Conservation (phyloP, 345 rosid genomes). For the Pistacia vera region DNA sequence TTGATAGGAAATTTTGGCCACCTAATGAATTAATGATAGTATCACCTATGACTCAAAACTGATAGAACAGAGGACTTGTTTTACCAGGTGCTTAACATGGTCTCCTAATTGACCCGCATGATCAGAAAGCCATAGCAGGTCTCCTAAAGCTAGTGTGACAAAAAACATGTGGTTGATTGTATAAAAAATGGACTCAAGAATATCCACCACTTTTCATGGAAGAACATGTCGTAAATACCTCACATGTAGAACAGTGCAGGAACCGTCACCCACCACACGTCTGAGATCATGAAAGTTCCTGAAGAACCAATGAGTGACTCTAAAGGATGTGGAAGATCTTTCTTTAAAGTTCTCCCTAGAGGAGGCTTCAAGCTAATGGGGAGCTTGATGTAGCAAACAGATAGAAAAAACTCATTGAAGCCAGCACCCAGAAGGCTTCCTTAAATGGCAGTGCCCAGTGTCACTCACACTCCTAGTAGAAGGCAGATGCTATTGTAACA, state of each 20-base stretch:
- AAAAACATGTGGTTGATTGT: slow-evolving; percentile 66
- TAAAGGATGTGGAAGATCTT: slow-evolving; percentile 76
- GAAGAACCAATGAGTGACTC: slow-evolving; percentile 90
- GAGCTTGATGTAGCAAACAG: slow-evolving; percentile 67
- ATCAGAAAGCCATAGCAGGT: slow-evolving; percentile 60
- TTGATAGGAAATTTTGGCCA: background rate
- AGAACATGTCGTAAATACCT: slow-evolving; percentile 77
- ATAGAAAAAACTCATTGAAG: slow-evolving; percentile 73
- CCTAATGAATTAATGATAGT: background rate
- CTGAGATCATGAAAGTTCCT: slow-evolving; percentile 62
- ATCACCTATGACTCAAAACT: slow-evolving; percentile 1
- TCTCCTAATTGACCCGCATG: slow-evolving; percentile 69
- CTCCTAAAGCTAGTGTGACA: slow-evolving; percentile 64
- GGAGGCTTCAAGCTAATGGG: slow-evolving; percentile 68
- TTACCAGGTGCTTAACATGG: slow-evolving; percentile 64
- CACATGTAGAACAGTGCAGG: slow-evolving; percentile 80
- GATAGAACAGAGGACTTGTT: slow-evolving; percentile 18
- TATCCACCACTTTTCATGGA: slow-evolving; percentile 71
- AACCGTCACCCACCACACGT: slow-evolving; percentile 73
- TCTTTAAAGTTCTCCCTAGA: slow-evolving; percentile 78
- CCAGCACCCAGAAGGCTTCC: slow-evolving; percentile 53
- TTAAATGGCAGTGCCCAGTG: slow-evolving; percentile 41
- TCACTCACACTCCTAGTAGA: slow-evolving; percentile 63
- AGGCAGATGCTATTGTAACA: slow-evolving; percentile 74
- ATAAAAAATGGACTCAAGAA: slow-evolving; percentile 61